Evolutionary conservation across 2,329 filamentous ascomycete species (phyloP).

Genomic region (Penicillium hesseltinei): DNA sequence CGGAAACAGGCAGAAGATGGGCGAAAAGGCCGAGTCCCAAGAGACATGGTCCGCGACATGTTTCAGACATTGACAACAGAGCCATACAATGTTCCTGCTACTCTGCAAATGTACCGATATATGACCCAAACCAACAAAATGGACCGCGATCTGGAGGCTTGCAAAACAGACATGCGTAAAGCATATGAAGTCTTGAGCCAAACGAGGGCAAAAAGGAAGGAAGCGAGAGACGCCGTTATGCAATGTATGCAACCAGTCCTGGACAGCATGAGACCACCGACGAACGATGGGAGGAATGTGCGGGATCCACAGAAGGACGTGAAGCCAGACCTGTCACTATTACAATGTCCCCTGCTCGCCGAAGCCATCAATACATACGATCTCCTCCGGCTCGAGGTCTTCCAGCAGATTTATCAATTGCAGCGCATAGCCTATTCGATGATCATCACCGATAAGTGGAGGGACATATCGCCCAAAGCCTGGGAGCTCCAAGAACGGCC

Average conservation of each 20-base stretch:
- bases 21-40: conserved; percentile 36
- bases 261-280: background rate
- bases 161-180: conserved; percentile 27
- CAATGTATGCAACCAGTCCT: conserved; percentile 21
- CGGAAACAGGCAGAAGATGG: conserved; percentile 4
- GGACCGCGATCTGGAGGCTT: conserved; percentile 18
- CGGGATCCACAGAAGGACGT: background rate
- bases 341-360: conserved; percentile 27
- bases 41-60: conserved; percentile 51
- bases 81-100: conserved; percentile 58
- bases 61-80: conserved; percentile 59
- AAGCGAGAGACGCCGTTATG: conserved; percentile 27
- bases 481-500: conserved; percentile 44
- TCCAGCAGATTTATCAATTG: conserved; percentile 31
- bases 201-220: conserved; percentile 28
- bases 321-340: conserved; percentile 9
- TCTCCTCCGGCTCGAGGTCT: conserved; percentile 29
- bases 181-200: conserved; percentile 33
- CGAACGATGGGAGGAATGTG: background rate
- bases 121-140: conserved; percentile 32
- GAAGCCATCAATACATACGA: conserved; percentile 36
- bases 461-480: conserved; percentile 8
- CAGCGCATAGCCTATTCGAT: conserved; percentile 10
- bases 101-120: conserved; percentile 53
- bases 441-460: conserved; percentile 9